A percentile compares a stretch with the other conserved stretches of the same genome.
Conservation (phyloP, 495 filamentous ascomycete species). For the Aspergillus saccharolyticus region DNA sequence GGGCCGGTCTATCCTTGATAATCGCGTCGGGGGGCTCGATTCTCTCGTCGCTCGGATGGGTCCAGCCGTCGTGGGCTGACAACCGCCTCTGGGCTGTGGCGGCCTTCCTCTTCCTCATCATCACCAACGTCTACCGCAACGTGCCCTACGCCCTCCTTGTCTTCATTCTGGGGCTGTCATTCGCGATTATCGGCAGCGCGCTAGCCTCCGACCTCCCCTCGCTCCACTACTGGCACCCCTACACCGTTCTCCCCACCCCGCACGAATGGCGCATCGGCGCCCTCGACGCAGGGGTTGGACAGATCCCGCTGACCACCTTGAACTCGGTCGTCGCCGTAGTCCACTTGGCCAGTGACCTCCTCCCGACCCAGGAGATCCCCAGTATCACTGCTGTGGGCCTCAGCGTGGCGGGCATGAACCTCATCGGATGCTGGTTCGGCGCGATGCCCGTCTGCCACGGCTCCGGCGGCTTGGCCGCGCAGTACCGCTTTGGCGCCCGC, state of each 20-base stretch:
- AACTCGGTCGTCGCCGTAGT: constrained; percentile 87
- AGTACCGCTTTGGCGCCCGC: constrained; percentile 84
- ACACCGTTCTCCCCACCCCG: constrained; percentile 38
- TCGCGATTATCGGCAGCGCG: constrained; percentile 45
- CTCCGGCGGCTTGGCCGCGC: constrained; percentile 82
- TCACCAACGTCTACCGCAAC: constrained; percentile 52
- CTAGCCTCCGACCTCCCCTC: constrained; percentile 34
- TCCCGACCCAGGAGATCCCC: constrained; percentile 62
- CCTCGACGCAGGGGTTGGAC: constrained; percentile 64
- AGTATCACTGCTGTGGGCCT: constrained; percentile 68
- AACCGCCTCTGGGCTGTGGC: constrained; percentile 67
- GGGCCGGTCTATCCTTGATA: constrained; percentile 75
- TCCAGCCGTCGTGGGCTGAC: constrained; percentile 56
- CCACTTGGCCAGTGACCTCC: constrained; percentile 66
- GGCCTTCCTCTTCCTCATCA: constrained; percentile 63
- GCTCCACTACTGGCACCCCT: constrained; percentile 49
- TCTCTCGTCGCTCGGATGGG: constrained; percentile 55
- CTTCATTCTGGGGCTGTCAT: constrained; percentile 58
- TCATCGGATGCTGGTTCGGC: constrained; percentile 82
- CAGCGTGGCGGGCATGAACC: constrained; percentile 77
- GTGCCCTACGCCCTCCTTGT: constrained; percentile 74
- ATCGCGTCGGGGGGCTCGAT: constrained; percentile 66
- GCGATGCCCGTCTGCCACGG: constrained; percentile 96
- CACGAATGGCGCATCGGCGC: constrained; percentile 44
- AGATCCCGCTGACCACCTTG: constrained; percentile 82